Conservation (phyloP, 2,329 filamentous ascomycete genomes). For the Colletotrichum aenigma region DNA sequence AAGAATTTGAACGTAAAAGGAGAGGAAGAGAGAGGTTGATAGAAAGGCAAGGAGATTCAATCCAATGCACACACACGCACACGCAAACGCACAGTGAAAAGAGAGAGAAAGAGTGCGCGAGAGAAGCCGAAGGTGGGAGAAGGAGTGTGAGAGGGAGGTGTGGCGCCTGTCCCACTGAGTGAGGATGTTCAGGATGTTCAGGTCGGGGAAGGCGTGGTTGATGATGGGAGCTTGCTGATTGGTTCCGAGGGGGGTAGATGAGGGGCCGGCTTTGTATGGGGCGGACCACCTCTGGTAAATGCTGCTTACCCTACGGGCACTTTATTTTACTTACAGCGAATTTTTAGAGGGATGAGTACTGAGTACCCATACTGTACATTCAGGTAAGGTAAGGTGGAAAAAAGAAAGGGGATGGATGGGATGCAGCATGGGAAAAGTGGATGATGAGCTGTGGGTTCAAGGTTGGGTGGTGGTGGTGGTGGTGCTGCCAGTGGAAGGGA, state of each 20-base stretch:
- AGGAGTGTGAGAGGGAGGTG: conserved; percentile 2
- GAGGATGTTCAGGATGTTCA: conserved; percentile 15
- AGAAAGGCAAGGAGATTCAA: not conserved
- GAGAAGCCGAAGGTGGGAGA: conserved; percentile 5
- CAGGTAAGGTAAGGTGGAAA: not conserved
- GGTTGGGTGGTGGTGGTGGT: not conserved
- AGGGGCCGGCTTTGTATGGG: not conserved
- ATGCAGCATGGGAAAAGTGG: not conserved
- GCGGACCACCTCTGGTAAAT: not conserved
- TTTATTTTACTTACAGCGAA: not conserved
- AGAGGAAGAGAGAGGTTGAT: not conserved
- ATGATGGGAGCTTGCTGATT: conserved; percentile 18
- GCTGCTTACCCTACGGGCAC: not conserved
- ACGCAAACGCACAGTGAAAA: not conserved
- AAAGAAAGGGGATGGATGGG: not conserved
- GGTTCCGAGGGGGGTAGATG: not conserved
- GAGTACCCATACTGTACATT: not conserved
- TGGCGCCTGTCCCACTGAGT: conserved; percentile 6
- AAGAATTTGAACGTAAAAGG: not conserved
- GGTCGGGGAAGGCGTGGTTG: conserved; percentile 3
- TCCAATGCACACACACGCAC: not conserved
- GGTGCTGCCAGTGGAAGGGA: not conserved
- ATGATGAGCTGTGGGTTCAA: not conserved
- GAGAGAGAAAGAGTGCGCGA: not conserved
- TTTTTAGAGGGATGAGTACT: not conserved